phyloP scores from a whole-genome alignment of 2,329 filamentous ascomycete genomes.

The Diaporthe helianthi region DNA sequence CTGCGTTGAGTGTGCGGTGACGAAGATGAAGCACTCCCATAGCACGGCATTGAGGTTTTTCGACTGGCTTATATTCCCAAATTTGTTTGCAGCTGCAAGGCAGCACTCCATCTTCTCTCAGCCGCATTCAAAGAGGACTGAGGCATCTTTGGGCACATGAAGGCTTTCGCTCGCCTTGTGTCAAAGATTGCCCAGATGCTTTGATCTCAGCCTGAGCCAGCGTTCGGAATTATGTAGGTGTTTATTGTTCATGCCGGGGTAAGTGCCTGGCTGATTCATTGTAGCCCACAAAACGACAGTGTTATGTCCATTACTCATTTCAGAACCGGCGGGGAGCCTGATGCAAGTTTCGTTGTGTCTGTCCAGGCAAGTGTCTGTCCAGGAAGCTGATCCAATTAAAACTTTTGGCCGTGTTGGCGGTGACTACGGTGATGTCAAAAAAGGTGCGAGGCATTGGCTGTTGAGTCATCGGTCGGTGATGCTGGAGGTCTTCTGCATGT shows the following conservation, averaged over 20 bases:
- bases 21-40: background rate
- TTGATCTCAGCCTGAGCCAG: background rate
- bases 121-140: background rate
- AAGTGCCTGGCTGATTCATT: background rate
- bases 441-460: too few species aligned
- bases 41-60: background rate
- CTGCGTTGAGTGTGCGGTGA: background rate
- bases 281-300: background rate
- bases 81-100: background rate
- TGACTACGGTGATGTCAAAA: background rate
- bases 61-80: background rate
- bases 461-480: too few species aligned
- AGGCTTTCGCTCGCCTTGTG: background rate
- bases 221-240: fast-evolving
- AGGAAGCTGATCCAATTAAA: background rate
- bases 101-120: background rate
- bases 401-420: background rate
- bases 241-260: background rate
- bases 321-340: too few species aligned
- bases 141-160: background rate
- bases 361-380: background rate
- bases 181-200: background rate
- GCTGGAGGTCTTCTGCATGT: background rate
- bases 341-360: background rate
- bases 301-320: background rate